Evolutionary conservation across 2,329 filamentous ascomycete genomes (phyloP).

Genomic region (Cordyceps javanica): DNA sequence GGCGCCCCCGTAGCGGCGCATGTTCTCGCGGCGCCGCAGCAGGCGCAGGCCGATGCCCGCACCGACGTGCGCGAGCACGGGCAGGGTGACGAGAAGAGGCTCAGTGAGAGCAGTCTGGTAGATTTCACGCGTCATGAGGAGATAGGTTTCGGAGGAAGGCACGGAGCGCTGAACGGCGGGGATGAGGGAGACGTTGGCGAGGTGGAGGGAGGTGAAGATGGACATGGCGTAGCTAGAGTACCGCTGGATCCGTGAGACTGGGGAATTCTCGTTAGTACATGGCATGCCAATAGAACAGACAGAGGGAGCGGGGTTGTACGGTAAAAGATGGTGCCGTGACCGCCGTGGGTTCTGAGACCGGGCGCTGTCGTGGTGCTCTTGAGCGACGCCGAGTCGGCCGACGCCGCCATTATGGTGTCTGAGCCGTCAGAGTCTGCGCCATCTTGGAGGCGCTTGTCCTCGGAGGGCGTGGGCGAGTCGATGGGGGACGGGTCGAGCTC

Average conservation of each 20-base stretch:
- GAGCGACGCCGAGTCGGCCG: constrained; percentile 16
- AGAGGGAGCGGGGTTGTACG: constrained; percentile 42
- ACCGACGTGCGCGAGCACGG: constrained; percentile 67
- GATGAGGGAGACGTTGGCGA: constrained; percentile 75
- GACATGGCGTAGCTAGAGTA: constrained; percentile 85
- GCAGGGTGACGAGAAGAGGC: constrained; percentile 70
- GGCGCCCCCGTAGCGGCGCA: constrained; percentile 68
- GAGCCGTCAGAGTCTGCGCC: constrained; percentile 26
- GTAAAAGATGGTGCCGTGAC: constrained; percentile 70
- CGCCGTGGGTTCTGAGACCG: constrained; percentile 57
- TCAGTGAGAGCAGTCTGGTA: constrained; percentile 83
- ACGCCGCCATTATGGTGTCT: constrained; percentile 18
- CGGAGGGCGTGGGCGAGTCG: constrained; percentile 43
- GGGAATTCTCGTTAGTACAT: background rate
- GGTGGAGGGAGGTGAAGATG: constrained; percentile 69
- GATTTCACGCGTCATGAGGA: constrained; percentile 84
- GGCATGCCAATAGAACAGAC: background rate
- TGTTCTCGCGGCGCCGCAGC: constrained; percentile 64
- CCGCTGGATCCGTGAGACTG: constrained; percentile 71
- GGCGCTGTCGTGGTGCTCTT: constrained; percentile 37
- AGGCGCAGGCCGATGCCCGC: constrained; percentile 74
- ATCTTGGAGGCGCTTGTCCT: constrained; percentile 41
- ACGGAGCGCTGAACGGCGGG: constrained; percentile 70
- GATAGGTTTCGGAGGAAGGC: constrained; percentile 70
- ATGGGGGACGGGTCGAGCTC: constrained; percentile 81